Evolutionary conservation across 176 grass and related monocot genomes (phyloP), one percentile per base, ranked within the genome.

Genomic region (Panicum miliaceum): DNA sequence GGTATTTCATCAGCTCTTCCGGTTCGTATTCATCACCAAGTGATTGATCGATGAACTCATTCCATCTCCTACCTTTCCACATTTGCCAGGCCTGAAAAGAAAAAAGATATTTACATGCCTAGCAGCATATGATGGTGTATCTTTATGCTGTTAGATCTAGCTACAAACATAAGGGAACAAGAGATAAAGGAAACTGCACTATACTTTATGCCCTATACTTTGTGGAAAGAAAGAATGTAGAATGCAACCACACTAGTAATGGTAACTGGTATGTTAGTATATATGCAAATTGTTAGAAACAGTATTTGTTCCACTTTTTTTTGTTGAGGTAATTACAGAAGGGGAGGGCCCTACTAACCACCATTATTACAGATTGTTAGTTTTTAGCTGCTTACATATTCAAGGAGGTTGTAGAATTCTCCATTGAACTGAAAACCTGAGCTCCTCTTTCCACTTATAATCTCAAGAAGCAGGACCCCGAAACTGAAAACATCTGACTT

Each of bases 401-500:
- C 80, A 78, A 88, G 81, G 56, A 88, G 86, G 65, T 88, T 88
- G 46, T 62, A 68, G 83, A 84, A 88, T 51, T 88, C 74, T 78
- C 66, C 56, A 53, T 71, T 20, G 34, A 84, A 73, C 80, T 79
- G 84, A 78, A 82, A 76, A 40, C 70, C 78, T 78, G 84, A 72
- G 52, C 80, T 86, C 56, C 66, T 86, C 58, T 46, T 85, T 18
- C 88, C 91, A 61, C 77, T 90, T 64, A 93, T 34, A 68, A 90
- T 93, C 88, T 93, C 88, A 73, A 93, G 80, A 59, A 90, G 50
- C 22, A 93, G 71, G 25, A 93, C 88, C 58, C 91, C 91, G 13
- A 81, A 90, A 74, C 91, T 90, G 71, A 85, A 93, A 77, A 93
- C 88, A 79, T 93, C 91, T 75, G 85, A 90, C 57, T 93, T 93